Percentiles rank a stretch among this genome's conserved stretches.
phyloP scores from a whole-genome alignment of 495 filamentous ascomycete genomes.

The Trichoderma gamsii region DNA sequence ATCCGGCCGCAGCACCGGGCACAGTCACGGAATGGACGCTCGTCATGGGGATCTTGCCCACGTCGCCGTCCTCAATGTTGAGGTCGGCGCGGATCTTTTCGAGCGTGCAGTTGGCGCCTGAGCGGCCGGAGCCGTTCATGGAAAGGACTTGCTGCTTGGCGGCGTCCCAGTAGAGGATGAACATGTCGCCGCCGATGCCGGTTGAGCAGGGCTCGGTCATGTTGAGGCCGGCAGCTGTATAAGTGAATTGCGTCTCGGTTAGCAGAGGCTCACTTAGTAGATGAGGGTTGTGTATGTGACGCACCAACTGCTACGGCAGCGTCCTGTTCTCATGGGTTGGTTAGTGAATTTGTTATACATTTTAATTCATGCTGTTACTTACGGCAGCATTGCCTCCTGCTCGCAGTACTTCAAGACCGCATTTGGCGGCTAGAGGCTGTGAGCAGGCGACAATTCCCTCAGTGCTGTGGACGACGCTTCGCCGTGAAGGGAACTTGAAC shows the following conservation, averaged over 20 bases:
- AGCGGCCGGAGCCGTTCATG: constrained; percentile 86
- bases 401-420: constrained; percentile 74
- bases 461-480: constrained; percentile 88
- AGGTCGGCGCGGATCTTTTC: constrained; percentile 64
- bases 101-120: constrained; percentile 62
- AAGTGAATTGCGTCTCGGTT: not conserved
- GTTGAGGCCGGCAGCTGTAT: constrained; percentile 72
- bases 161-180: constrained; percentile 89
- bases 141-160: constrained; percentile 74
- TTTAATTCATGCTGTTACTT: constrained; percentile 29
- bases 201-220: constrained; percentile 90
- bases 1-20: constrained; percentile 88
- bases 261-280: not conserved
- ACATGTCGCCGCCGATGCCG: constrained; percentile 98
- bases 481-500: constrained; percentile 70
- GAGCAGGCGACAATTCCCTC: constrained; percentile 89
- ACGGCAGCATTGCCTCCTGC: constrained; percentile 91
- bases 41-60: constrained; percentile 62
- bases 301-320: constrained; percentile 70
- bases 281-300: not conserved
- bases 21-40: constrained; percentile 79
- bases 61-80: constrained; percentile 54
- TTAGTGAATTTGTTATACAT: not conserved
- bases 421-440: constrained; percentile 84
- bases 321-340: constrained; percentile 56